Percentiles rank a stretch among this genome's conserved stretches.
These are phyloP conservation scores for Chalciporus sp. DNA, from an alignment of 1,284 basidiomycete species.

Conservation along the genomic window DNA sequence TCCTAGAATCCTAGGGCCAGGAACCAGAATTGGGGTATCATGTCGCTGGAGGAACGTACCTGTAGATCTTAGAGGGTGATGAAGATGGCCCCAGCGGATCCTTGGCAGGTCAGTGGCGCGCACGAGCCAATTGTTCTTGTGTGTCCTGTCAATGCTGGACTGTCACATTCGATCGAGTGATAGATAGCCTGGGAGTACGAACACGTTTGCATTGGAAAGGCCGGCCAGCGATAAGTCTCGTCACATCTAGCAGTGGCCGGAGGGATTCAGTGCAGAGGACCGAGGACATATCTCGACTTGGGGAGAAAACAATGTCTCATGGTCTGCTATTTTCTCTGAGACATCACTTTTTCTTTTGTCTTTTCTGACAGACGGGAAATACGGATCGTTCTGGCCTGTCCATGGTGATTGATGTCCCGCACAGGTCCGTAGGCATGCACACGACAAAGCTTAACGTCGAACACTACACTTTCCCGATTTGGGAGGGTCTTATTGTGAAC, in stretches of 20 bases:
- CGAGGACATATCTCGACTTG: background rate
- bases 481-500: slow-evolving; percentile 22
- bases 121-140: background rate
- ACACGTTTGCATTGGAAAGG: too few species aligned
- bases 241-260: too few species aligned
- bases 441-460: background rate
- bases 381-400: background rate
- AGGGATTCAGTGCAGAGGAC: too few species aligned
- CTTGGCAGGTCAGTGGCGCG: too few species aligned
- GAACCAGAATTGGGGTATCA: too few species aligned
- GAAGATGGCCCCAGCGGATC: background rate
- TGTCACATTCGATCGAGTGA: too few species aligned
- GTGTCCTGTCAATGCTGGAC: too few species aligned
- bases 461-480: slow-evolving; percentile 25
- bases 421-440: background rate
- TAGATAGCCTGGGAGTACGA: background rate
- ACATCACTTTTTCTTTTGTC: slow-evolving; percentile 16
- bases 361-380: background rate
- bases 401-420: background rate
- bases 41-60: background rate
- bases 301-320: background rate
- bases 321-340: background rate
- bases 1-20: too few species aligned
- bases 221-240: too few species aligned
- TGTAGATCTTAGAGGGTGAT: background rate